These are phyloP conservation scores for Globisporangium heterothallicum DNA, from an alignment of 352 stramenopile species.

Conservation along the genomic window DNA sequence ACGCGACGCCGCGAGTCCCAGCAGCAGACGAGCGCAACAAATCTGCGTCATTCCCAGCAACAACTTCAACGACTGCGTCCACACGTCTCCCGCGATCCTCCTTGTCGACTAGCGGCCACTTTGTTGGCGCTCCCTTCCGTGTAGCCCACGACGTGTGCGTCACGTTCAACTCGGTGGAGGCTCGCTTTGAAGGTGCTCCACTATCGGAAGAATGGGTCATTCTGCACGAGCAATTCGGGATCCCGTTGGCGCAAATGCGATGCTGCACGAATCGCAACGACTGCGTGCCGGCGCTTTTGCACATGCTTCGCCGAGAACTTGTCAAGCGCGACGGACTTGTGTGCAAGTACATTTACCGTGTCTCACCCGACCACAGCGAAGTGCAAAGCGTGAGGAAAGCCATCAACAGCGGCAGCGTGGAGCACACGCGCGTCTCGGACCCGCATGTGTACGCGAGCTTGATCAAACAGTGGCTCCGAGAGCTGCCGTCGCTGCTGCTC, in stretches of 20 bases:
- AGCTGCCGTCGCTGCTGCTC: conserved; percentile 42
- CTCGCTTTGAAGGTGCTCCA: conserved; percentile 43
- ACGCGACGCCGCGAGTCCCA: not conserved
- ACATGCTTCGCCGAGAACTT: conserved; percentile 53
- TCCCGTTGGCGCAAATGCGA: conserved; percentile 36
- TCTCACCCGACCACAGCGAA: conserved; percentile 39
- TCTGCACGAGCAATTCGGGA: conserved; percentile 51
- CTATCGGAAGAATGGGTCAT: conserved; percentile 21
- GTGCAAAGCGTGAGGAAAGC: conserved; percentile 32
- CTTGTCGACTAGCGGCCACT: conserved; percentile 18
- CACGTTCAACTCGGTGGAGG: conserved; percentile 51
- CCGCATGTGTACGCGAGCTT: conserved; percentile 55
- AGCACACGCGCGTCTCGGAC: conserved; percentile 24
- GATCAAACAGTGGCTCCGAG: conserved; percentile 58
- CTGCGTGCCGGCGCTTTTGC: conserved; percentile 37
- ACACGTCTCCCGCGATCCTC: not conserved
- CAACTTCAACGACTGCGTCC: not conserved
- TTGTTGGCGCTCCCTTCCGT: conserved; percentile 45
- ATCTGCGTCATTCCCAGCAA: not conserved
- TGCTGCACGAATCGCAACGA: conserved; percentile 23
- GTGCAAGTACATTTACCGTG: conserved; percentile 56
- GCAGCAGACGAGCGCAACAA: not conserved
- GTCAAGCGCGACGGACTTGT: conserved; percentile 31
- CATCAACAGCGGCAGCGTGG: conserved; percentile 46
- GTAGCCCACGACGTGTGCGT: conserved; percentile 46